Conservation (phyloP, 768 basidiomycete genomes). For the Mycena galericulata region DNA sequence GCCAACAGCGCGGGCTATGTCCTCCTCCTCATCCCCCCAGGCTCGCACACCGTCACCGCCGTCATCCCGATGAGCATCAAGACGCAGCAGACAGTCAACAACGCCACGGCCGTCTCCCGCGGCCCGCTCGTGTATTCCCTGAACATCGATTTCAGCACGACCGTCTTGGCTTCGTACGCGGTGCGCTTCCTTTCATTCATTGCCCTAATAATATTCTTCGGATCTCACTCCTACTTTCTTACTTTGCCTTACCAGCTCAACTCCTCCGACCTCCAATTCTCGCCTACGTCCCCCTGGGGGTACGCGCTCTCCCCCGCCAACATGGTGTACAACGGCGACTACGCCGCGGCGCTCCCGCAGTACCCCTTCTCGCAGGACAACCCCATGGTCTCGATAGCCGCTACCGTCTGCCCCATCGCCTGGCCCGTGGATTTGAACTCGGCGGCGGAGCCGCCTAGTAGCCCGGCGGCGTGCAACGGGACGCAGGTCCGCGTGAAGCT, state of each 20-base stretch:
- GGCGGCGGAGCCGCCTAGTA: no score
- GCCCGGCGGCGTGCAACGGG: constrained; percentile 30
- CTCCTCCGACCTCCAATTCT: constrained; percentile 27
- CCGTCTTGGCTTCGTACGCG: background rate
- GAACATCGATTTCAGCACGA: no score
- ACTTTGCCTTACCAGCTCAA: constrained; percentile 12
- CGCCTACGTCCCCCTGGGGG: constrained; percentile 26
- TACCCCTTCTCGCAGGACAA: no score
- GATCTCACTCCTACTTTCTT: background rate
- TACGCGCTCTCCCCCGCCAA: constrained; percentile 28
- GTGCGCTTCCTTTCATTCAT: background rate
- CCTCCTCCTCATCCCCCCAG: constrained; percentile 18
- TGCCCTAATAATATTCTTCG: background rate
- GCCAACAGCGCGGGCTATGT: constrained; percentile 31
- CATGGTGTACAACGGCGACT: constrained; percentile 28
- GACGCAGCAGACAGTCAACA: constrained; percentile 14
- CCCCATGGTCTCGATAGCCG: no score
- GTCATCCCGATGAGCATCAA: constrained; percentile 28
- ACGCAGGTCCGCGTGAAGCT: constrained; percentile 18
- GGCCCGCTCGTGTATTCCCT: constrained; percentile 31
- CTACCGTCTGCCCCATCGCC: no score
- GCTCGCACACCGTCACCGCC: constrained; percentile 24
- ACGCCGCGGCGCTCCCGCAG: no score
- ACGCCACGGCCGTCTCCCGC: constrained; percentile 25
- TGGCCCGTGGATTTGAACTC: no score